phyloP scores from a whole-genome alignment of 2,329 filamentous ascomycete genomes.

The Thelonectria rubi region DNA sequence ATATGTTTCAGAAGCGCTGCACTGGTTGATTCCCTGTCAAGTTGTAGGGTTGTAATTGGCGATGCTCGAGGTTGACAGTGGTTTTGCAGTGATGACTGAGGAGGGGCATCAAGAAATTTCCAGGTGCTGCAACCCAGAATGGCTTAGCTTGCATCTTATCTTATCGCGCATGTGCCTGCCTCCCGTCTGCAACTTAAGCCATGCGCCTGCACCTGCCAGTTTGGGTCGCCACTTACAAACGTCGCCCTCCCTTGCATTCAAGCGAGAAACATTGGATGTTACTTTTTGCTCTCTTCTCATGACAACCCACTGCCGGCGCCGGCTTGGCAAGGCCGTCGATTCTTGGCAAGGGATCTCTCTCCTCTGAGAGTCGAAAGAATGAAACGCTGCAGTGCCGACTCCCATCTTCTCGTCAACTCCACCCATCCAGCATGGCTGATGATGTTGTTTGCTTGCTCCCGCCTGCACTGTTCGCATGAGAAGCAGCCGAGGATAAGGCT shows the following conservation, averaged over 20 bases:
- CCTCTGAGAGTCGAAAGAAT: neutral
- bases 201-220: too few relatives aligned
- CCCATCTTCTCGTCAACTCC: neutral
- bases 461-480: too few relatives aligned
- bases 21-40: neutral
- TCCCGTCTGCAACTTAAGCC: neutral
- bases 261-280: too few relatives aligned
- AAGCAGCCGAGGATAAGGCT: too few relatives aligned
- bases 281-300: too few relatives aligned
- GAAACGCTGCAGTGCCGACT: neutral
- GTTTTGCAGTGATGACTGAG: slow-evolving; percentile 9
- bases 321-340: too few relatives aligned
- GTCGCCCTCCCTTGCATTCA: too few relatives aligned
- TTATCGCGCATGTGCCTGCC: slow-evolving; percentile 6
- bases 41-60: neutral
- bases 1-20: neutral
- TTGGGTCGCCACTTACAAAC: too few relatives aligned
- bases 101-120: slow-evolving; percentile 20
- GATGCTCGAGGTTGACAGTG: neutral
- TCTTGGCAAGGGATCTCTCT: too few relatives aligned
- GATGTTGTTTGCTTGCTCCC: neutral
- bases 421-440: neutral
- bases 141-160: slow-evolving; percentile 13
- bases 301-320: too few relatives aligned
- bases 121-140: slow-evolving; percentile 5